Percentiles rank a stretch among this genome's conserved stretches.
phyloP scores from a whole-genome alignment of 306 rosid genomes.

The Prunus persica region DNA sequence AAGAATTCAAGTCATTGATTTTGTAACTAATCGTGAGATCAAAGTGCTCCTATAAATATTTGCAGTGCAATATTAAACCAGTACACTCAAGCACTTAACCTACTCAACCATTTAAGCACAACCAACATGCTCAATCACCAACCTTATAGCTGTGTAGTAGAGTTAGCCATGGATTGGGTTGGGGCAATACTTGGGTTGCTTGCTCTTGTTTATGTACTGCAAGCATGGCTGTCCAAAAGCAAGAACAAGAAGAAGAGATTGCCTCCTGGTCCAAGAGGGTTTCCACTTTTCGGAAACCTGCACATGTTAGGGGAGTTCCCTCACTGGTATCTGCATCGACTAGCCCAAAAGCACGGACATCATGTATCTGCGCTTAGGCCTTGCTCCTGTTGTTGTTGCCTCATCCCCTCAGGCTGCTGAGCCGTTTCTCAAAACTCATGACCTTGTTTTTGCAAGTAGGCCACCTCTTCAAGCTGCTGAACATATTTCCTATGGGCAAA shows the following conservation, averaged over 20 bases:
- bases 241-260: slow-evolving; percentile 25
- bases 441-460: slow-evolving; percentile 55
- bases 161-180: slow-evolving; percentile 23
- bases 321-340: slow-evolving; percentile 41
- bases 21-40: neutral
- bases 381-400: slow-evolving; percentile 49
- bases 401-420: slow-evolving; percentile 74
- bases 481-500: slow-evolving; percentile 43
- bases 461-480: slow-evolving; percentile 43
- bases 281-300: slow-evolving; percentile 59
- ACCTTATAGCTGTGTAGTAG: neutral
- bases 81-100: neutral
- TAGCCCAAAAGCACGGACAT: slow-evolving; percentile 59
- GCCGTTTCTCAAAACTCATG: slow-evolving; percentile 60
- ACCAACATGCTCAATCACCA: neutral
- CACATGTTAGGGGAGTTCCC: slow-evolving; percentile 49
- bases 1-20: neutral
- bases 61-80: neutral
- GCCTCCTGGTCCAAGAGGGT: slow-evolving; percentile 77
- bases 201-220: slow-evolving; percentile 32
- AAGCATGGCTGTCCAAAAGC: slow-evolving; percentile 24
- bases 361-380: slow-evolving; percentile 55
- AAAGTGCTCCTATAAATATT: neutral
- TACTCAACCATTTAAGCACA: neutral
- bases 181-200: slow-evolving; percentile 28